Percentiles rank a stretch among this genome's conserved stretches.
Conservation (phyloP, 2,329 filamentous ascomycete genomes). For the Pseudofabraea citricarpa region DNA sequence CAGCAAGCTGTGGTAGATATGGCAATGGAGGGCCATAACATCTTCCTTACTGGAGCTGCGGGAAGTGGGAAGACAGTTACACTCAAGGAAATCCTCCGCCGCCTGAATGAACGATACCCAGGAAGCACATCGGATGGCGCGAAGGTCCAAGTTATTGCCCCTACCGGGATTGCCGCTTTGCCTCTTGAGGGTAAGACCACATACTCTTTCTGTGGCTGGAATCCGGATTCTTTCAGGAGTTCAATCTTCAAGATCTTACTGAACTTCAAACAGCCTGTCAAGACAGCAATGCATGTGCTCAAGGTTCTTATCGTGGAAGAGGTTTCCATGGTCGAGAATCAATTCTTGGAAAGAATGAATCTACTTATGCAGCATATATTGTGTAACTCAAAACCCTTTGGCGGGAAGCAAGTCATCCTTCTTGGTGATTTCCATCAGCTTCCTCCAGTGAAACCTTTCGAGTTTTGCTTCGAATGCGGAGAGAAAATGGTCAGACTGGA, state of each 20-base stretch:
- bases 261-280: background rate
- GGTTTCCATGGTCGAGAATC: slow-evolving; percentile 25
- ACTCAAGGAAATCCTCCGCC: slow-evolving; percentile 15
- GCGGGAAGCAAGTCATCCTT: slow-evolving; percentile 23
- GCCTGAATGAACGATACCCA: background rate
- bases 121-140: background rate
- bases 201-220: slow-evolving; percentile 22
- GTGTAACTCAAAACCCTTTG: slow-evolving; percentile 13
- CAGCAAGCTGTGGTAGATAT: slow-evolving; percentile 19
- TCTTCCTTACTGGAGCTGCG: slow-evolving; percentile 25
- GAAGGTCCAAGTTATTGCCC: slow-evolving; percentile 18
- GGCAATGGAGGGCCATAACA: slow-evolving; percentile 20
- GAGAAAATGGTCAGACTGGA: slow-evolving; percentile 6
- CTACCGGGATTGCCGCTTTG: slow-evolving; percentile 23
- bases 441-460: slow-evolving; percentile 24
- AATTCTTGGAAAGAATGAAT: slow-evolving; percentile 21
- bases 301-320: slow-evolving; percentile 23
- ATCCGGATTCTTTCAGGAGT: slow-evolving; percentile 15
- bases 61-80: slow-evolving; percentile 23
- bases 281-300: slow-evolving; percentile 5
- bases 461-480: slow-evolving; percentile 19
- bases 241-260: slow-evolving; percentile 7
- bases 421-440: slow-evolving; percentile 25
- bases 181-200: slow-evolving; percentile 20
- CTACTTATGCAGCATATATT: slow-evolving; percentile 13